Evolutionary conservation across 768 basidiomycete genomes (phyloP).

Genomic region (Filobasidium floriforme): DNA sequence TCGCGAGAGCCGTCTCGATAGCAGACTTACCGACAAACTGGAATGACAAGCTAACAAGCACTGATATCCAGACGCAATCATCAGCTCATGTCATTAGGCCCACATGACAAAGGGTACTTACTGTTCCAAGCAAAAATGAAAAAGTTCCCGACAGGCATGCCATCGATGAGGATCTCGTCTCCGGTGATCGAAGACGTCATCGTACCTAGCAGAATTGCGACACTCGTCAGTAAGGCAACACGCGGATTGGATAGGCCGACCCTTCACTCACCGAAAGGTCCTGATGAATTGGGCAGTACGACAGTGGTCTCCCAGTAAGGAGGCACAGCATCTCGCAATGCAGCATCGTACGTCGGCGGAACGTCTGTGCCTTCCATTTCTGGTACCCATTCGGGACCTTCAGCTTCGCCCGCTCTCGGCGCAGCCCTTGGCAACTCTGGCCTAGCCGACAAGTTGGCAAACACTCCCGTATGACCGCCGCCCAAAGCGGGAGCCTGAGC

Average conservation of each 20-base stretch:
- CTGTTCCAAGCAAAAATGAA: constrained; percentile 44
- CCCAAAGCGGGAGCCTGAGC: constrained; percentile 27
- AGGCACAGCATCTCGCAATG: constrained; percentile 81
- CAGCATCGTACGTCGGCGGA: constrained; percentile 85
- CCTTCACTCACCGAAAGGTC: constrained; percentile 47
- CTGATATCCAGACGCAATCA: constrained; percentile 29
- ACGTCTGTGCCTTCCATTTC: constrained; percentile 73
- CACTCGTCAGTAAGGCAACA: neutral
- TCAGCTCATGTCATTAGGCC: constrained; percentile 15
- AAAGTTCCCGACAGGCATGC: constrained; percentile 72
- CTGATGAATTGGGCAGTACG: constrained; percentile 57
- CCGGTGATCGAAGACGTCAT: constrained; percentile 52
- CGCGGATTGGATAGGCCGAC: constrained; percentile 27
- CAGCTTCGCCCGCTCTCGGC: constrained; percentile 29
- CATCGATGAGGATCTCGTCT: constrained; percentile 75
- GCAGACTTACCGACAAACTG: constrained; percentile 63
- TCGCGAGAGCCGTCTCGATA: neutral
- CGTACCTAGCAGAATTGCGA: constrained; percentile 29
- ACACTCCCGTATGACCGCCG: constrained; percentile 80
- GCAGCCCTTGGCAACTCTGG: constrained; percentile 51
- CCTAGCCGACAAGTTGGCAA: constrained; percentile 87
- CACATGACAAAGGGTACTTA: constrained; percentile 23
- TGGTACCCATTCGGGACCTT: constrained; percentile 56
- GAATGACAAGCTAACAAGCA: constrained; percentile 89
- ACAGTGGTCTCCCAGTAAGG: constrained; percentile 96